Evolutionary conservation across 352 stramenopile species (phyloP).

Genomic region (Phytophthora ramorum): DNA sequence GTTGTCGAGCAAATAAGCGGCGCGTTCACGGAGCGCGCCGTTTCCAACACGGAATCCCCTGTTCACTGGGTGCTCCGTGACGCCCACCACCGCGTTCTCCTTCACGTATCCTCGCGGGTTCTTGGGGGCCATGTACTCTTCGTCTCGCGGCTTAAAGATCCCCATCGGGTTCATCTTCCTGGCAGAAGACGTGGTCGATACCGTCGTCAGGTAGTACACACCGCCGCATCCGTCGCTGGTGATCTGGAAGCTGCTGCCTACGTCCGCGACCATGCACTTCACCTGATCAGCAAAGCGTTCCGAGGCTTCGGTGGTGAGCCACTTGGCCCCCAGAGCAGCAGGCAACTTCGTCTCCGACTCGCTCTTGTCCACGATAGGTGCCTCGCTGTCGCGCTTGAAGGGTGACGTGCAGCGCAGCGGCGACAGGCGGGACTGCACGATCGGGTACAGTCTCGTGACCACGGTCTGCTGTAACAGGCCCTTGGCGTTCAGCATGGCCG

Average conservation of each 20-base stretch:
- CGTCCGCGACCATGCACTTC: constrained; percentile 39
- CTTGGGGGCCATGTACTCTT: constrained; percentile 99
- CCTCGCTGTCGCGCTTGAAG: constrained; percentile 33
- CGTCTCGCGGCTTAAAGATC: constrained; percentile 98
- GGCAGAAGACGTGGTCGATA: constrained; percentile 16
- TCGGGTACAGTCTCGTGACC: constrained; percentile 54
- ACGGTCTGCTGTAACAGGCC: constrained; percentile 53
- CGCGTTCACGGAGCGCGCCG: constrained; percentile 82
- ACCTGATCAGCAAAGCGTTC: constrained; percentile 56
- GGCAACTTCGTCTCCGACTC: constrained; percentile 26
- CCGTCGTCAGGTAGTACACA: constrained; percentile 60
- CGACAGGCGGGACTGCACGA: constrained; percentile 47
- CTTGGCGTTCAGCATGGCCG: constrained; percentile 52
- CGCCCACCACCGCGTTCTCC: constrained; percentile 78
- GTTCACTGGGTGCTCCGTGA: constrained; percentile 84
- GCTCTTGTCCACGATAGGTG: neutral
- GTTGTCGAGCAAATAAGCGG: constrained; percentile 84
- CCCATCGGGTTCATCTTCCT: constrained; percentile 52
- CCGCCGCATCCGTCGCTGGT: constrained; percentile 85
- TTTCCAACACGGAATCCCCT: constrained; percentile 90
- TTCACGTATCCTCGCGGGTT: constrained; percentile 97
- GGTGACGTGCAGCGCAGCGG: constrained; percentile 39
- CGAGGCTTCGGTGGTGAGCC: constrained; percentile 53
- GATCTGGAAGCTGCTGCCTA: constrained; percentile 55
- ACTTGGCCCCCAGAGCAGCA: constrained; percentile 35